Evolutionary conservation across 2,329 filamentous ascomycete species (phyloP).

Genomic region (Neopestalotiopsis clavispora): DNA sequence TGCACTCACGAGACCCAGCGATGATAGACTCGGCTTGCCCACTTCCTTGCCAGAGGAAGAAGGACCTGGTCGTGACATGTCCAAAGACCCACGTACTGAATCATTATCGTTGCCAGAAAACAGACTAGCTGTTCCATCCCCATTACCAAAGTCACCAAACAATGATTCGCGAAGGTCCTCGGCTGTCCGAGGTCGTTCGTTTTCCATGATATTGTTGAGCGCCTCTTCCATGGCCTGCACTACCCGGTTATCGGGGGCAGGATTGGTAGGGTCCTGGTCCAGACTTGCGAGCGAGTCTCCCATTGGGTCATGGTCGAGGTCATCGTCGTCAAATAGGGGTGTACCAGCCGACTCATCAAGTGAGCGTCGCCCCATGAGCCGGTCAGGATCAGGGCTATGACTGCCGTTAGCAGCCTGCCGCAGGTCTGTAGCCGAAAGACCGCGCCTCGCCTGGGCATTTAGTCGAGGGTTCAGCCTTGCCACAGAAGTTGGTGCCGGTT

Average conservation of each 20-base stretch:
- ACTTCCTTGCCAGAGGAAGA: constrained; percentile 45
- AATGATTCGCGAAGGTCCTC: constrained; percentile 71
- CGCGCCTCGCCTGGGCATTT: constrained; percentile 41
- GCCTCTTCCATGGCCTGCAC: constrained; percentile 94
- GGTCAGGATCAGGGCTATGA: constrained; percentile 45
- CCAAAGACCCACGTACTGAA: constrained; percentile 50
- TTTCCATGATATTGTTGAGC: constrained; percentile 89
- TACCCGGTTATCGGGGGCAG: constrained; percentile 74
- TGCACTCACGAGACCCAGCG: constrained; percentile 86
- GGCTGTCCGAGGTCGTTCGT: constrained; percentile 67
- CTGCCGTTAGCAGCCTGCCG: constrained; percentile 42
- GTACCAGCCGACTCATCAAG: constrained; percentile 66
- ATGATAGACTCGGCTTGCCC: constrained; percentile 85
- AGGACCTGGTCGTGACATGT: constrained; percentile 35
- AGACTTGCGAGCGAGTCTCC: constrained; percentile 77
- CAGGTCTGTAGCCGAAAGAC: constrained; percentile 55
- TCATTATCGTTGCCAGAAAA: constrained; percentile 61
- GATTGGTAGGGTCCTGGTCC: constrained; percentile 70
- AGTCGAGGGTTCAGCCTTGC: constrained; percentile 46
- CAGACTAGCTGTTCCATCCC: constrained; percentile 54
- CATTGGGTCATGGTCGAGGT: constrained; percentile 73
- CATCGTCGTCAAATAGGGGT: constrained; percentile 82
- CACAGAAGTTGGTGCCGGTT: constrained; percentile 45
- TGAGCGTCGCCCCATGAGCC: constrained; percentile 63
- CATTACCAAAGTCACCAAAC: constrained; percentile 68